phyloP scores from a whole-genome alignment of 2,329 filamentous ascomycete genomes.

The Elsinoe ampelina region DNA sequence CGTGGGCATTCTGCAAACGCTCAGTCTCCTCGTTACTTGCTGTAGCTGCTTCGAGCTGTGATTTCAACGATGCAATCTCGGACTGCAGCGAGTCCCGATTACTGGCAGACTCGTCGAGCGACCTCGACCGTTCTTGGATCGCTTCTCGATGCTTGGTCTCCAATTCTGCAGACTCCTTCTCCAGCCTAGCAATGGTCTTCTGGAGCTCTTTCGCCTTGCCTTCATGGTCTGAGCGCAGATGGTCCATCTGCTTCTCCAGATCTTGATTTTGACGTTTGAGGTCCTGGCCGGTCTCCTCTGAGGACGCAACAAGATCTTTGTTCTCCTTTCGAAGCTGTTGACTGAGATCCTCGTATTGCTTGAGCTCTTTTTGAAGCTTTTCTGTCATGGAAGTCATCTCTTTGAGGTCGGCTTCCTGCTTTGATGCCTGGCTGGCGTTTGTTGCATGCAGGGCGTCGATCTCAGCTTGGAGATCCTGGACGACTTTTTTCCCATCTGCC shows the following conservation, averaged over 20 bases:
- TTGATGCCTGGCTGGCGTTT: background rate
- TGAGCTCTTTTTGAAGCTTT: constrained; percentile 13
- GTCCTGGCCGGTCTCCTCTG: constrained; percentile 1
- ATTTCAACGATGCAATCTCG: background rate
- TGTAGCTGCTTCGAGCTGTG: background rate
- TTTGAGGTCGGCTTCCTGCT: constrained; percentile 10
- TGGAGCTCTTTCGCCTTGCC: constrained; percentile 12
- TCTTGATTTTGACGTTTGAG: constrained; percentile 10
- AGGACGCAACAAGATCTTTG: background rate
- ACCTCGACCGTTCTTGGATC: constrained; percentile 5
- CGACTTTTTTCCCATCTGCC: constrained; percentile 17
- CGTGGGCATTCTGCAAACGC: background rate
- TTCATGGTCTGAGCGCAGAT: background rate
- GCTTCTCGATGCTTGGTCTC: constrained; percentile 6
- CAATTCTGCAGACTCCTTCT: constrained; percentile 9
- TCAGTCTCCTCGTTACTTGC: background rate
- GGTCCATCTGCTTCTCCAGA: constrained; percentile 10
- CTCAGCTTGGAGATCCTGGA: constrained; percentile 18
- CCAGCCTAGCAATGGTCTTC: constrained; percentile 8
- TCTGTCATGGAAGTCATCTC: constrained; percentile 13
- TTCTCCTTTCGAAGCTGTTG: constrained; percentile 10
- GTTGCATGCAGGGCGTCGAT: constrained; percentile 1
- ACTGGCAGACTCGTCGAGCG: background rate
- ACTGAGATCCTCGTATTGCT: constrained; percentile 12
- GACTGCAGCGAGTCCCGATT: background rate